A percentile compares a stretch with the other conserved stretches of the same genome.
phyloP scores from a whole-genome alignment of 1,139 yeast species.

The Martiniozyma asiatica region DNA sequence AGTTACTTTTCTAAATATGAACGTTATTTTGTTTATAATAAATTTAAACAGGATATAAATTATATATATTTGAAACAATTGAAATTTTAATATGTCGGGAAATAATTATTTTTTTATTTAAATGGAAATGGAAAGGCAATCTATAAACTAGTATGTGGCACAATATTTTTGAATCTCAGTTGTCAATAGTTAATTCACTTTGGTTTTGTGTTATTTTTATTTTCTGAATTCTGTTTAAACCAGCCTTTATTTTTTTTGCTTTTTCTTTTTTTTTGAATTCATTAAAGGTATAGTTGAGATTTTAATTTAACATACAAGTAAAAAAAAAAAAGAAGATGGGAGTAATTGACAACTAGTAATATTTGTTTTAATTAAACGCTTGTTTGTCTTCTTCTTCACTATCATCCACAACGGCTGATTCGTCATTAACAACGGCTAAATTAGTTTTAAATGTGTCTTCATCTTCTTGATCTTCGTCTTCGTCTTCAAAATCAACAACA shows the following conservation, averaged over 20 bases:
- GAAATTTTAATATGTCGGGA: too few relatives aligned
- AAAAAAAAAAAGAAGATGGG: too few relatives aligned
- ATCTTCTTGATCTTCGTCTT: constrained; percentile 39
- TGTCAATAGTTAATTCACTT: too few relatives aligned
- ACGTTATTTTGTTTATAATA: neutral
- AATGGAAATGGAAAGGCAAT: too few relatives aligned
- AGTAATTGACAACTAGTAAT: constrained; percentile 4
- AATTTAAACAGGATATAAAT: neutral
- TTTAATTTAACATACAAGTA: too few relatives aligned
- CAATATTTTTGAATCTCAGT: too few relatives aligned
- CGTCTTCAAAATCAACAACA: constrained; percentile 93
- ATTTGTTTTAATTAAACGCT: constrained; percentile 3
- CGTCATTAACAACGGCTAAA: constrained; percentile 27
- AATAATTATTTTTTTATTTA: too few relatives aligned
- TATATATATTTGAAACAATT: neutral
- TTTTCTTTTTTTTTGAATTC: neutral
- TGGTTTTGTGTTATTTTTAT: too few relatives aligned
- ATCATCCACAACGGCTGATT: constrained; percentile 20
- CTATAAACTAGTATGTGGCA: too few relatives aligned
- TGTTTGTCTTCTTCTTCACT: neutral
- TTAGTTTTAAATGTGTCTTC: constrained; percentile 22
- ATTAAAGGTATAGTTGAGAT: too few relatives aligned
- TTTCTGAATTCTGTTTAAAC: neutral
- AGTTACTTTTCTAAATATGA: too few relatives aligned
- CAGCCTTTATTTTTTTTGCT: constrained; percentile 1